Evolutionary conservation across 345 rosid genomes (phyloP).

Genomic region (Noccaea bulbosa): DNA sequence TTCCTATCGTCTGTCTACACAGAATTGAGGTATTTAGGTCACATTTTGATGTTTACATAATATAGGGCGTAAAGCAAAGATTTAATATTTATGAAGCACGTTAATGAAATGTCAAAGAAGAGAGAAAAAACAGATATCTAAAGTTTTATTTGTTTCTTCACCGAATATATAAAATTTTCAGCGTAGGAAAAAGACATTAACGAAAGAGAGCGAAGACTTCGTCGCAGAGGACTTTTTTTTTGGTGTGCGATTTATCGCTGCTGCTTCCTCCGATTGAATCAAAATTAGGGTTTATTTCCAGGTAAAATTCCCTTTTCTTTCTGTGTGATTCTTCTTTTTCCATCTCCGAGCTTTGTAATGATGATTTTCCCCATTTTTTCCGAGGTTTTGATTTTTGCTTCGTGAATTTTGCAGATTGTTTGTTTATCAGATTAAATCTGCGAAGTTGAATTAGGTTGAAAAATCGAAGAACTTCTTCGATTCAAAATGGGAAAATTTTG

Average conservation of each 20-base stretch:
- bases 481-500: slow-evolving; percentile 43
- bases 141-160: neutral
- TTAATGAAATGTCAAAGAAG: slow-evolving; percentile 19
- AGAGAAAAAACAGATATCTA: slow-evolving; percentile 29
- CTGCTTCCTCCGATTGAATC: slow-evolving; percentile 16
- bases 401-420: slow-evolving; percentile 35
- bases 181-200: slow-evolving; percentile 39
- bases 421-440: slow-evolving; percentile 5
- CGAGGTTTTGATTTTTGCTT: slow-evolving; percentile 30
- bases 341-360: neutral
- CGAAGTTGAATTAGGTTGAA: neutral
- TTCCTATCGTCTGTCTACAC: neutral
- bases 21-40: neutral
- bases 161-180: slow-evolving; percentile 16
- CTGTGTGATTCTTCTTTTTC: neutral
- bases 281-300: slow-evolving; percentile 39
- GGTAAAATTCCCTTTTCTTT: slow-evolving; percentile 17
- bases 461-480: slow-evolving; percentile 30
- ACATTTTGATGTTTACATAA: neutral
- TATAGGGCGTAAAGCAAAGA: slow-evolving; percentile 30
- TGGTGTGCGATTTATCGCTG: slow-evolving; percentile 31
- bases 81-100: slow-evolving; percentile 20
- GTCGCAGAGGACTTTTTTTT: slow-evolving; percentile 36
- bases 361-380: neutral
- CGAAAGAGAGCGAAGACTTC: slow-evolving; percentile 42